phyloP scores from a whole-genome alignment of 2,329 filamentous ascomycete genomes.

The Zymoseptoria ardabiliae region DNA sequence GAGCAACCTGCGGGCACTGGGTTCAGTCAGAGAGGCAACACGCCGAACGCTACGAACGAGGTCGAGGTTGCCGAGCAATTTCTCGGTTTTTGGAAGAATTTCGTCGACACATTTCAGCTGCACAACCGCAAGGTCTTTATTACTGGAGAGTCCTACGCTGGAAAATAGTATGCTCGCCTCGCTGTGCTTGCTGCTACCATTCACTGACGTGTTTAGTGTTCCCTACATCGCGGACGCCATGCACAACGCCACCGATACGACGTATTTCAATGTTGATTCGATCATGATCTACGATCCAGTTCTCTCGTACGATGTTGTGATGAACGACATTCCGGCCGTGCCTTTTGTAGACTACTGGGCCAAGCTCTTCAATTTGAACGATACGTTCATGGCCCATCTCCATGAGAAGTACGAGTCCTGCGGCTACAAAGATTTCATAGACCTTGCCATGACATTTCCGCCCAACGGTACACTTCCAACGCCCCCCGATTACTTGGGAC shows the following conservation, averaged over 20 bases:
- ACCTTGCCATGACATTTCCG: conserved; percentile 61
- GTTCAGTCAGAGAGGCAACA: conserved; percentile 28
- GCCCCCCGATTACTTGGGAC: conserved; percentile 40
- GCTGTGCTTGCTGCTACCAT: not conserved
- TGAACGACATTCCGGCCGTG: conserved; percentile 47
- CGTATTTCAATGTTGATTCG: conserved; percentile 60
- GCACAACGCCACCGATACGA: conserved; percentile 58
- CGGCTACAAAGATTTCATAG: conserved; percentile 54
- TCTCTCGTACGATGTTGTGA: conserved; percentile 47
- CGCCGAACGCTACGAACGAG: conserved; percentile 32
- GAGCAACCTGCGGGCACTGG: conserved; percentile 40
- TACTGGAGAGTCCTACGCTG: conserved; percentile 50
- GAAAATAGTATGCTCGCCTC: conserved; percentile 16
- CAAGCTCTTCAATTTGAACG: conserved; percentile 57
- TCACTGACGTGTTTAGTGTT: conserved; percentile 34
- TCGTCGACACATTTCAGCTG: conserved; percentile 40
- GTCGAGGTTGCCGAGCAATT: conserved; percentile 32
- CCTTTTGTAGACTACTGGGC: conserved; percentile 56
- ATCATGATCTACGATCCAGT: conserved; percentile 68
- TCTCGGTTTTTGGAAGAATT: conserved; percentile 43
- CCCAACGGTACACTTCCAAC: conserved; percentile 54
- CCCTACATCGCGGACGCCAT: conserved; percentile 69
- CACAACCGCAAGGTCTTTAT: conserved; percentile 55
- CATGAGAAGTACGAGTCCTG: conserved; percentile 47
- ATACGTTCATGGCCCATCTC: conserved; percentile 48